Evolutionary conservation across 2,329 filamentous ascomycete genomes (phyloP), one percentile per base, ranked within the genome.

Genomic region (Colletotrichum eleusines): DNA sequence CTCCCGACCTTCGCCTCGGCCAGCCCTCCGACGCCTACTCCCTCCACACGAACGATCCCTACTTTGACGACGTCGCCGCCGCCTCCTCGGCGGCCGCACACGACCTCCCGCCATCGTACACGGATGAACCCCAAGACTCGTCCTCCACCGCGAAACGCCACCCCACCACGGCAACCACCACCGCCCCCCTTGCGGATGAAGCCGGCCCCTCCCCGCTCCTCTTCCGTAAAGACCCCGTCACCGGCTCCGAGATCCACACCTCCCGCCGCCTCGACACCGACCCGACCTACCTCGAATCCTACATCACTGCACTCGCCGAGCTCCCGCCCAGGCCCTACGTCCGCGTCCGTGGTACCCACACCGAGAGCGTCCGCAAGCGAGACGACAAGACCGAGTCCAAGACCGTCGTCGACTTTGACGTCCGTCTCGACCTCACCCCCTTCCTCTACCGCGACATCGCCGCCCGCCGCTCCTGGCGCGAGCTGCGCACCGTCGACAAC

Each of bases 361-460:
- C 75, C 16, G 81, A 87, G 76, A 83, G 79, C 5, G 78, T 79
- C 48, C 80, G 83, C 63, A 72, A 70, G 60, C 80, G 81, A 71
- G 78, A 83, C 67, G 81, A 84, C 72, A 86, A 86, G 75, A 81
- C 81, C n/a, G 83, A 86, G 74, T 81, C 76, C 48, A 78, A 78
- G 46, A 81, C 79, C 12, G 79, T 89, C 8, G 84, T 84, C 28
- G 90, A 92, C 76, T 92, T 92, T 74, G 85, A 88, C 75, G 78
- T 91, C 66, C 80, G 80, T 26, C 79, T 91, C 71, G 88, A 91
- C 66, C 80, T 92, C 73, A 89, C 88, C 1, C 84, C 87, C 5
- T 85, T 89, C 48, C 83, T 91, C 18, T 87, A 85, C 75, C 77
- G 82, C 6, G 81, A 87, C 71, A 81, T 83, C 23, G 75, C 77